Evolutionary conservation across 495 filamentous ascomycete species (phyloP).

Genomic region (Aspergillus kassunensis): DNA sequence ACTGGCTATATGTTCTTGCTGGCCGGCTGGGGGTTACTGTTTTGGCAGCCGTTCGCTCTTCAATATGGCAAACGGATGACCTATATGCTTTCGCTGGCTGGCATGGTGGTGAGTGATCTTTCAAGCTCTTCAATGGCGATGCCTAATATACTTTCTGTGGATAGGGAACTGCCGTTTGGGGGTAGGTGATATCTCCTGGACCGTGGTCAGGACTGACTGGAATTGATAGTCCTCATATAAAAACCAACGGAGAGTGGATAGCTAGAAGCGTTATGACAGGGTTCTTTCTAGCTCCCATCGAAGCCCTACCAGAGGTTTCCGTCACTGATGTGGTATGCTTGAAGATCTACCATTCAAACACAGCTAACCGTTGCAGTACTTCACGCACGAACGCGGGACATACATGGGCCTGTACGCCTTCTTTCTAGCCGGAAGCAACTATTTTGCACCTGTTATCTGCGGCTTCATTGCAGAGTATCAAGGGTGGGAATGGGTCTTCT

Average conservation of each 20-base stretch:
- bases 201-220: too few species aligned
- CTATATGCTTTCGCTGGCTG: slow-evolving; percentile 56
- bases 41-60: slow-evolving; percentile 66
- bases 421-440: slow-evolving; percentile 60
- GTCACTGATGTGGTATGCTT: slow-evolving; percentile 54
- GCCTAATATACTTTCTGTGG: too few species aligned
- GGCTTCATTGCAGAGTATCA: slow-evolving; percentile 65
- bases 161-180: slow-evolving; percentile 38
- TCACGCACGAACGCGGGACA: slow-evolving; percentile 61
- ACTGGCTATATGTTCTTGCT: slow-evolving; percentile 63
- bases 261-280: slow-evolving; percentile 58
- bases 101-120: slow-evolving; percentile 39
- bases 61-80: slow-evolving; percentile 65
- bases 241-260: slow-evolving; percentile 58
- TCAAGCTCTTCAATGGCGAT: too few species aligned
- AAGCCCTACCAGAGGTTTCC: slow-evolving; percentile 57
- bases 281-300: slow-evolving; percentile 64
- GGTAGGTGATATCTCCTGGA: slow-evolving; percentile 28
- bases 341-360: neutral
- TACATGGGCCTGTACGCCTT: slow-evolving; percentile 65
- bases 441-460: slow-evolving; percentile 60
- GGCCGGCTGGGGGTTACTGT: slow-evolving; percentile 59
- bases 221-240: slow-evolving; percentile 30
- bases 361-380: slow-evolving; percentile 38
- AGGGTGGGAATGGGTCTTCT: slow-evolving; percentile 62